These are phyloP conservation scores for Fusarium coicis DNA, from an alignment of 2,329 filamentous ascomycete species.

Conservation along the genomic window DNA sequence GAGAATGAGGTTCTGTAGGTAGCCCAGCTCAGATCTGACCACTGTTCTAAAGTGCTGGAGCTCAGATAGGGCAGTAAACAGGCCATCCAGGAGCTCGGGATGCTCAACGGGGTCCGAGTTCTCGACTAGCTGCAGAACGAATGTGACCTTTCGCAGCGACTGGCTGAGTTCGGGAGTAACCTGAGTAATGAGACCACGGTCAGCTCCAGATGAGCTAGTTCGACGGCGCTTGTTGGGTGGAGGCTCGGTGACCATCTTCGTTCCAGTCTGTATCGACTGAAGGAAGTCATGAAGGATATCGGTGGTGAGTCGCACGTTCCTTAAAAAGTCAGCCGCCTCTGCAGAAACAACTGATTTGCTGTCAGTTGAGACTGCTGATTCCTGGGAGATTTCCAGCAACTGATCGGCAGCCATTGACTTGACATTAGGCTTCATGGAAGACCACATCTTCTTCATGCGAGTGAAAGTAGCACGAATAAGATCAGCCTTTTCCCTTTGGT, in stretches of 20 bases:
- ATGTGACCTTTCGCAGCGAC: constrained; percentile 80
- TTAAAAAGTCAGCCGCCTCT: constrained; percentile 77
- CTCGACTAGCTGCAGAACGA: constrained; percentile 90
- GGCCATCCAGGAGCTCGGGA: constrained; percentile 77
- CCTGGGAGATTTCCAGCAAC: constrained; percentile 71
- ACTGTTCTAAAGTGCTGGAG: constrained; percentile 86
- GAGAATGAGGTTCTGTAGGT: constrained; percentile 87
- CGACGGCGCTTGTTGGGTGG: constrained; percentile 83
- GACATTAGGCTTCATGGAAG: constrained; percentile 72
- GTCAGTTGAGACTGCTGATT: constrained; percentile 48
- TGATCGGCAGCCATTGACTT: constrained; percentile 69
- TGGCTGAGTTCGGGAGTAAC: constrained; percentile 73
- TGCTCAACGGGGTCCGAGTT: constrained; percentile 79
- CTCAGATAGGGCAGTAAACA: constrained; percentile 88
- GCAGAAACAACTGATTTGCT: constrained; percentile 55
- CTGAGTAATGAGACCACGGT: constrained; percentile 67
- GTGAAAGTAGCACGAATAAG: constrained; percentile 74
- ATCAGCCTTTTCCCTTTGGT: constrained; percentile 54
- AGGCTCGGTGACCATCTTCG: constrained; percentile 76
- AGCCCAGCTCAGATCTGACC: constrained; percentile 87
- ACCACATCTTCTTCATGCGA: constrained; percentile 78
- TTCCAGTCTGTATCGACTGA: constrained; percentile 77
- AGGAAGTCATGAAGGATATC: constrained; percentile 78
- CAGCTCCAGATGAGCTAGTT: constrained; percentile 77
- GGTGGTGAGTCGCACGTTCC: constrained; percentile 77